Evolutionary conservation across 2,329 filamentous ascomycete genomes (phyloP), one percentile per base, ranked within the genome.

Genomic region (Westerdykella ornata): DNA sequence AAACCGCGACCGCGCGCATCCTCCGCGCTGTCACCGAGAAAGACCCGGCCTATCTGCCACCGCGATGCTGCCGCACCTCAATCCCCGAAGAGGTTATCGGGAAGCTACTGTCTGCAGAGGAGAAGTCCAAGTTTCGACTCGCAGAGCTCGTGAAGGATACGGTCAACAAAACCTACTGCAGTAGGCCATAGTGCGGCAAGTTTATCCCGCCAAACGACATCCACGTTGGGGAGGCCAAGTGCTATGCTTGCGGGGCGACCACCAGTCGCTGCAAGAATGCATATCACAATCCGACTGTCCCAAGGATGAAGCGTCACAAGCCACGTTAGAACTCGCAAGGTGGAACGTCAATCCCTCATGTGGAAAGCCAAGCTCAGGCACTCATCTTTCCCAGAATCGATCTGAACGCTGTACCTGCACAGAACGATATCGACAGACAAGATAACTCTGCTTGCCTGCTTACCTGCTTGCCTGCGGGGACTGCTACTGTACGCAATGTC

Each of bases 21-120:
- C n/a, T 43, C 19, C 34, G 29, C 11, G 28, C 46, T n/a, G 30
- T 40, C 11, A 3, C 4, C 6, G 34, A 42, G 7, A 39, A 38
- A 30, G 38, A 48, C 16, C 32, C 44, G 20, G 13, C 26, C 16
- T 36, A 33, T 20, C 42, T 48, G 14, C 47, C 46, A 14, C 43
- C 47, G 4, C 22, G 45, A n/a, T 50, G 38, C 39, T 42, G 32
- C 12, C 14, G 39, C 11, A 12, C 19, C 5, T 3, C 26, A 1
- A 39, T 48, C 37, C 28, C 45, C 9, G 12, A 38, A 11, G 35
- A 14, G 5, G 63, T 86, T 42, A 79, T 86, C 26, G 80, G 83
- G 59, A 16, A 40, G 5, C 4, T 13, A 17, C n/a, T 42, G 22
- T 19, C 22, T 15, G 26, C 1, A 2, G 32, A 30, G 15, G 37